Evolutionary conservation across 345 rosid genomes (phyloP), one percentile per base, ranked within the genome.

Genomic region (Ricinus communis): DNA sequence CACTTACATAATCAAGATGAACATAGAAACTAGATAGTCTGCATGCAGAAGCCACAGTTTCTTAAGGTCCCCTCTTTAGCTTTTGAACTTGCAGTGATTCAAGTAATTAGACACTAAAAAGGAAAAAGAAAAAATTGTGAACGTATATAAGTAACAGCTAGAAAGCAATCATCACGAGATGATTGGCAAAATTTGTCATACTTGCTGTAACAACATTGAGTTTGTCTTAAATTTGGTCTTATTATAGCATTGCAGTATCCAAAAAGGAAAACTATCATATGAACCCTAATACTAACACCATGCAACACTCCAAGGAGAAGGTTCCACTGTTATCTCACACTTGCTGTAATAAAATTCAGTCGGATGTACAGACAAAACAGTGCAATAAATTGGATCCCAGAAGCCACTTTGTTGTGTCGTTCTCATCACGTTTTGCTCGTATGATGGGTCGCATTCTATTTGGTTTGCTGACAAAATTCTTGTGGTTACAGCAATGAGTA

Each of bases 181-280:
- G 79, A 86, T 43, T 83, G 74, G 71, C 74, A 43, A 40, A 12
- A n/a, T 76, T 79, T 80, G 87, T 84, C 86, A 41, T 58, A 50
- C 60, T 65, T 24, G 43, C 7, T 65, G 81, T 71, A 68, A 40
- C 49, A 69, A 46, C 74, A 65, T 43, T 4, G 1, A n/a, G n/a
- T n/a, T n/a, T n/a, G n/a, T n/a, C n/a, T n/a, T n/a, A n/a, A n/a
- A n/a, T n/a, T n/a, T n/a, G n/a, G n/a, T n/a, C n/a, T n/a, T n/a
- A n/a, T n/a, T 33, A 43, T 43, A 43, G 1, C 4, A 3, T 43
- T 43, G 47, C 47, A 43, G 47, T 43, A 8, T 43, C 47, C 47
- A 43, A 8, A 10, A 49, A 62, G n/a, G n/a, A n/a, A n/a, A 12
- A 68, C 72, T n/a, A n/a, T n/a, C n/a, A n/a, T n/a, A n/a, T n/a